Evolutionary conservation across 371 early-diverging fungal genomes (phyloP).

Genomic region (Gilbertella persicaria): DNA sequence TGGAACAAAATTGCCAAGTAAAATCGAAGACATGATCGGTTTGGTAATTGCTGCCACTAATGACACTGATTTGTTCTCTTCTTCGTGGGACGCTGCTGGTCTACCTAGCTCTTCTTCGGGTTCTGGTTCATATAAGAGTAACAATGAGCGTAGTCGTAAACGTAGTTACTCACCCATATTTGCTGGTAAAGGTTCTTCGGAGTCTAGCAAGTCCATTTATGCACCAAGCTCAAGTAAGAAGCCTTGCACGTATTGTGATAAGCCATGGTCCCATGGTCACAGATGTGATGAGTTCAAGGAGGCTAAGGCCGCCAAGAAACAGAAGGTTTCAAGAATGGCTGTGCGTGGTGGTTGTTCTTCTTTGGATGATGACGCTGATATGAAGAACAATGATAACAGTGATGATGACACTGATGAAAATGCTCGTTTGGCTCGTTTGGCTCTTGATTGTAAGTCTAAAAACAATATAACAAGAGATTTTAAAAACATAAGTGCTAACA

Average conservation of each 20-base stretch:
- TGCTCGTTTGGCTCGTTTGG: no score
- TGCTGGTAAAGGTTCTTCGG: no score
- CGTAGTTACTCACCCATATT: no score
- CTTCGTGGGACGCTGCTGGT: neutral
- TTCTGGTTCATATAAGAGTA: no score
- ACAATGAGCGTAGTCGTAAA: neutral
- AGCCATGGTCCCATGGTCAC: neutral
- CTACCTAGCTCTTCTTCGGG: neutral
- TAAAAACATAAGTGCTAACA: no score
- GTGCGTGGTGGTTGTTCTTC: neutral
- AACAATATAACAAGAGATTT: no score
- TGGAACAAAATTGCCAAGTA: neutral
- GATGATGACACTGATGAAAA: no score
- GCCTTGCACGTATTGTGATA: neutral
- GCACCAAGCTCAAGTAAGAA: neutral
- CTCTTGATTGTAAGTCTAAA: no score
- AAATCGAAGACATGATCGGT: neutral
- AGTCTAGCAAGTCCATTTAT: neutral
- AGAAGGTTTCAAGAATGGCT: neutral
- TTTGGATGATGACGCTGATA: neutral
- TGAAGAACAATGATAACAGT: neutral
- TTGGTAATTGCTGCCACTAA: neutral
- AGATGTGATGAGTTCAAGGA: no score
- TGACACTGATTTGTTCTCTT: neutral
- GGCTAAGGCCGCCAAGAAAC: neutral